Evolutionary conservation across 2,329 filamentous ascomycete species (phyloP), one percentile per base, ranked within the genome.

Genomic region (Ceratocystis cubensis): DNA sequence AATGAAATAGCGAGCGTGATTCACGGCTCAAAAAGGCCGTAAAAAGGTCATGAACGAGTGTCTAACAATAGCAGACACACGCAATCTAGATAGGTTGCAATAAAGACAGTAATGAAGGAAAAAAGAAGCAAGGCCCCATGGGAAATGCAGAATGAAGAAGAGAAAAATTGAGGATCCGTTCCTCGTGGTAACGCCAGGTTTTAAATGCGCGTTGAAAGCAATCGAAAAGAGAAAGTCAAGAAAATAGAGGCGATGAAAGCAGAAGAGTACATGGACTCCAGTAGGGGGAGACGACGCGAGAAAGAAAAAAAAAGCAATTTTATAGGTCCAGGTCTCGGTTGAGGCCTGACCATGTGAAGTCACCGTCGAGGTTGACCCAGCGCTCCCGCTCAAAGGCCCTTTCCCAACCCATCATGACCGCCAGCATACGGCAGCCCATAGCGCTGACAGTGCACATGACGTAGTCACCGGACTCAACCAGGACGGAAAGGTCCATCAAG

Each of bases 381-480:
- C 80, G 78, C 1, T 79, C 80, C 20, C 79, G 74, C 44, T 78
- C 78, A 69, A 91, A 80, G 4, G 82, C 84, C 37, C 79, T 80
- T 46, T 92, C 87, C 88, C 89, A 92, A 0, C 91, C 91, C 84
- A 94, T 85, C 86, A 95, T 91, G 50, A 96, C 89, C 1, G 84
- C 91, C 69, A 95, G 74, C 65, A 95, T 72, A 25, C 89, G 82
- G 74, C 91, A 96, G 0, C 84, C 84, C 75, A 81, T 83, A 44
- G 86, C 84, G 71, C 87, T 89, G 28, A 92, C 86, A 2, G 86
- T 88, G 72, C 91, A 96, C 1, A 96, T 81, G 6, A 94, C 80
- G 13, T 79, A 81, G 73, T 94, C 89, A 66, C 82, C 84, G 17
- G 84, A 82, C 33, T 81, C 79, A 0, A 85, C 83, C 57, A 95